Percentiles rank a stretch among this genome's conserved stretches.
Evolutionary conservation across 129 eudicot genomes (phyloP).

Genomic region (Silybum marianum): DNA sequence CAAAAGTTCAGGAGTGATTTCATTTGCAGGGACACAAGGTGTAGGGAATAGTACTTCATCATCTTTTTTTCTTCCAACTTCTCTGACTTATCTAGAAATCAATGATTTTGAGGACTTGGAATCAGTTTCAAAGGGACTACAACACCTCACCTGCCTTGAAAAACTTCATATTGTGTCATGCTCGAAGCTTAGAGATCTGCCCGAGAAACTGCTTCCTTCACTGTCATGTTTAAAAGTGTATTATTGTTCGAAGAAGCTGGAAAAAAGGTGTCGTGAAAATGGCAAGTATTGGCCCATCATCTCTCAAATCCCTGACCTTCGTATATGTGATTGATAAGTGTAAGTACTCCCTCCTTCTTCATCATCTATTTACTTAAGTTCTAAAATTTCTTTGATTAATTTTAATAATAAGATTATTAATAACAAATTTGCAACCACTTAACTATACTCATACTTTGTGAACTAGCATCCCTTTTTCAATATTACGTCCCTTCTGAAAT

Average conservation of each 20-base stretch:
- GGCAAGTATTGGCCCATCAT: conserved; percentile 19
- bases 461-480: too few species aligned
- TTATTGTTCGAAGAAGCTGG: background rate
- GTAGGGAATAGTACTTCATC: background rate
- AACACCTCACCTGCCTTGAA: conserved; percentile 19
- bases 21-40: conserved; percentile 3
- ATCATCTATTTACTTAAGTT: too few species aligned
- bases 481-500: too few species aligned
- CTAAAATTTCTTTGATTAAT: too few species aligned
- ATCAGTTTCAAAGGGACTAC: conserved; percentile 12
- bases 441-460: too few species aligned
- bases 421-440: too few species aligned
- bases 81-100: background rate
- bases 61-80: conserved; percentile 20
- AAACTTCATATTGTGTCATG: background rate
- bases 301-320: conserved; percentile 13
- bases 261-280: background rate
- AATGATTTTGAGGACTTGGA: background rate
- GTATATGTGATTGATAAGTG: too few species aligned
- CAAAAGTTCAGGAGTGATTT: conserved; percentile 6
- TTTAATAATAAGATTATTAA: too few species aligned
- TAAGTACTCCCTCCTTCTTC: too few species aligned
- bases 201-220: conserved; percentile 4
- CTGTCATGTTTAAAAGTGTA: background rate
- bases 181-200: conserved; percentile 24